Evolutionary conservation across 2,329 filamentous ascomycete species (phyloP).

Genomic region (Paecilomyces sp.): DNA sequence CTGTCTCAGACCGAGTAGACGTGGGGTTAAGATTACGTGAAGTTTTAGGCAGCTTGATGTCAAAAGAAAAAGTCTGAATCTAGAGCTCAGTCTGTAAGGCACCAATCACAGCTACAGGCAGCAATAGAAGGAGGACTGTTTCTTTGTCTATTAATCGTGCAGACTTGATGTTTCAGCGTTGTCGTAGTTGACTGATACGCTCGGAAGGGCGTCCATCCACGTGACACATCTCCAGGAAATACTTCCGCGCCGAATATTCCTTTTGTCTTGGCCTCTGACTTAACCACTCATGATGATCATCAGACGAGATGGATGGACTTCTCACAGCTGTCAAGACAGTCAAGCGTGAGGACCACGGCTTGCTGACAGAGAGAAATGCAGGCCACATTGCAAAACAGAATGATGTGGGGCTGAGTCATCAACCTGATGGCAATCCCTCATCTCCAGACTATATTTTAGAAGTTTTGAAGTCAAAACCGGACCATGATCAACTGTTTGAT

Average conservation of each 20-base stretch:
- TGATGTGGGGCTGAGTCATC: conserved; percentile 5
- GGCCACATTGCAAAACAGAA: conserved; percentile 2
- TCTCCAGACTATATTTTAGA: conserved; percentile 27
- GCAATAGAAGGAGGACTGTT: not conserved
- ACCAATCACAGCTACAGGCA: not conserved
- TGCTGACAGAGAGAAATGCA: conserved; percentile 10
- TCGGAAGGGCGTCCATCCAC: not conserved
- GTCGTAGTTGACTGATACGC: not conserved
- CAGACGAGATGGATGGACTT: conserved; percentile 28
- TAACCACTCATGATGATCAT: not conserved
- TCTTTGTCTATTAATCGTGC: not conserved
- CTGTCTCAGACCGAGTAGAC: not conserved
- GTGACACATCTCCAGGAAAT: not conserved
- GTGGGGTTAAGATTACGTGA: not conserved
- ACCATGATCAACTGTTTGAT: conserved; percentile 21
- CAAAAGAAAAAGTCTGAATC: not conserved
- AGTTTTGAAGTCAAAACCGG: conserved; percentile 33
- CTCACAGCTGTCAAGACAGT: conserved; percentile 33
- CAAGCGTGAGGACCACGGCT: conserved; percentile 13
- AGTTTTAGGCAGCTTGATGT: not conserved
- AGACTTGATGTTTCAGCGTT: not conserved
- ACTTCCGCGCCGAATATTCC: not conserved
- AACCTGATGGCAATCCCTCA: conserved; percentile 12
- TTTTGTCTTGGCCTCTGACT: not conserved
- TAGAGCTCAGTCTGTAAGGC: not conserved